phyloP scores from a whole-genome alignment of 108 stramenopile genomes.

The Pseudonitzschia delicatissima region DNA sequence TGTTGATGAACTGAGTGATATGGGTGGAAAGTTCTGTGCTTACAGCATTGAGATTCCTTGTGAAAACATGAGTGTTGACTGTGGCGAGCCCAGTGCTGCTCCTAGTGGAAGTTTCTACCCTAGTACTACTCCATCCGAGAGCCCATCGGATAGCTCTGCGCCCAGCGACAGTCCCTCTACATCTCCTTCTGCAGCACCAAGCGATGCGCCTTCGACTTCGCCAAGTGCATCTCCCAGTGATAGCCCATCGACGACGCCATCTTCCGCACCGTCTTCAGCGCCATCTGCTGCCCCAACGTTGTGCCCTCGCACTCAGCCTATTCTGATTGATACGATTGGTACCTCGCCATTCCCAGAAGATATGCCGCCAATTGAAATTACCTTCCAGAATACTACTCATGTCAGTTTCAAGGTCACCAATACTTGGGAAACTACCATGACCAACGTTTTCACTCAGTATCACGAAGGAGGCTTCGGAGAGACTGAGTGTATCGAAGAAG shows the following conservation, averaged over 20 bases:
- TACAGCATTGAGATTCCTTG: slow-evolving; percentile 5
- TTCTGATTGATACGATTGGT: slow-evolving; percentile 7
- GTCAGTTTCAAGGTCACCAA: slow-evolving; percentile 18
- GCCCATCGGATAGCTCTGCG: background rate
- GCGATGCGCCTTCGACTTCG: background rate
- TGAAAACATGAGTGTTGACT: slow-evolving; percentile 7
- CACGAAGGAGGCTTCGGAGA: slow-evolving; percentile 9
- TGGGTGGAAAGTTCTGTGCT: slow-evolving; percentile 5
- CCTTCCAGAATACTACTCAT: slow-evolving; percentile 8
- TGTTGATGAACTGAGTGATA: background rate
- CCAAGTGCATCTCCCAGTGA: background rate
- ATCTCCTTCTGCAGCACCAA: background rate
- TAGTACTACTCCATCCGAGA: background rate
- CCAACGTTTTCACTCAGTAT: slow-evolving; percentile 11
- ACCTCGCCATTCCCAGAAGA: background rate
- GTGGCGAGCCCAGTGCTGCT: background rate
- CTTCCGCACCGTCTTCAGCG: background rate
- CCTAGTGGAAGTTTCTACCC: background rate
- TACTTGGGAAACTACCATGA: slow-evolving; percentile 7
- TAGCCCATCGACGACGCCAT: background rate
- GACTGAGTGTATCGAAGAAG: slow-evolving; percentile 20
- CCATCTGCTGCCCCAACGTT: slow-evolving; percentile 6
- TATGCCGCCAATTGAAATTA: slow-evolving; percentile 19
- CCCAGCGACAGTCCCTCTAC: background rate
- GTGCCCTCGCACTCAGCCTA: background rate